Conservation (phyloP, 139 green algal genomes). For the Diplosphaera chodatii region DNA sequence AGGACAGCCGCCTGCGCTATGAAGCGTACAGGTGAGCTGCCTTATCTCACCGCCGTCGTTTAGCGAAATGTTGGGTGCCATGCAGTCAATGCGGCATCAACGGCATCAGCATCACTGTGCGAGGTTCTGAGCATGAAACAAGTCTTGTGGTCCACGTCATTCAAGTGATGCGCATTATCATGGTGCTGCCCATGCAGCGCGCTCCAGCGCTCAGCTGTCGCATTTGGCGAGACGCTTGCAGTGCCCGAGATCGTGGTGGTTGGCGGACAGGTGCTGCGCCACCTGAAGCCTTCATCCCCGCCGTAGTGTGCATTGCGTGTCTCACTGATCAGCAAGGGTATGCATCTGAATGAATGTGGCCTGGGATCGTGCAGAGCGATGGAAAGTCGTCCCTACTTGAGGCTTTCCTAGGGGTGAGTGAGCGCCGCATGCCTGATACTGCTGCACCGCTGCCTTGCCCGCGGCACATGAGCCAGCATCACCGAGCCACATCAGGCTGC, state of each 20-base stretch:
- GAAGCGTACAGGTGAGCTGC: slow-evolving; percentile 60
- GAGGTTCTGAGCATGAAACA: too few relatives aligned
- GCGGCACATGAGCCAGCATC: too few relatives aligned
- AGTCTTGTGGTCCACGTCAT: too few relatives aligned
- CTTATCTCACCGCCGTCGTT: too few relatives aligned
- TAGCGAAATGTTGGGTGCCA: too few relatives aligned
- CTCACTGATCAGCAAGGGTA: background rate
- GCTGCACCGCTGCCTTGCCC: too few relatives aligned
- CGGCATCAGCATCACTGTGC: too few relatives aligned
- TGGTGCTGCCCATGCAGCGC: slow-evolving; percentile 19
- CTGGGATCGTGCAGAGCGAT: slow-evolving; percentile 72
- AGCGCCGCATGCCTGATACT: too few relatives aligned
- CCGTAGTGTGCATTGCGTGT: too few relatives aligned
- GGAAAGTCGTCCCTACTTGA: slow-evolving; percentile 87
- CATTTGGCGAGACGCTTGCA: slow-evolving; percentile 67
- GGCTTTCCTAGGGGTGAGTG: slow-evolving; percentile 81
- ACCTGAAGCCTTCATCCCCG: background rate
- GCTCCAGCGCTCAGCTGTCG: slow-evolving; percentile 54
- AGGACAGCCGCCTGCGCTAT: slow-evolving; percentile 56
- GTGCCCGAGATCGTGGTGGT: slow-evolving; percentile 93
- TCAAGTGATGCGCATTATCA: background rate
- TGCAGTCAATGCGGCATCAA: too few relatives aligned
- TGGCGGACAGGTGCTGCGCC: slow-evolving; percentile 40
- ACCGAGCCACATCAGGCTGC: slow-evolving; percentile 1
- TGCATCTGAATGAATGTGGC: too few relatives aligned